These are phyloP conservation scores for Lactuca sativa DNA, from an alignment of 129 eudicot genomes.

Conservation along the genomic window DNA sequence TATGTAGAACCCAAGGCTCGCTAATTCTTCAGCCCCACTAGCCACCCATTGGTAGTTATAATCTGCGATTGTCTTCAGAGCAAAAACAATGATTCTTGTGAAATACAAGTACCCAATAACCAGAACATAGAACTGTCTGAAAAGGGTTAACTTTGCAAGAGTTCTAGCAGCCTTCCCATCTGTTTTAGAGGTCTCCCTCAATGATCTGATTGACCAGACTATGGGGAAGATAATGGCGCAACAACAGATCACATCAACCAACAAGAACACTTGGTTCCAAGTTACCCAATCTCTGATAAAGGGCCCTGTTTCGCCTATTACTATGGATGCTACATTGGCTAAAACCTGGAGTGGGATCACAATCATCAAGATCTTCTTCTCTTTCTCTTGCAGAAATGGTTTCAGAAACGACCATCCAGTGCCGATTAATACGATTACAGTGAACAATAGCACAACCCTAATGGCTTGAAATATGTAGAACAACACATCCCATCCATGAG, in stretches of 20 bases:
- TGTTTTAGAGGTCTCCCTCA: constrained; percentile 33
- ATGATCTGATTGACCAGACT: constrained; percentile 29
- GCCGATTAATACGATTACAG: constrained; percentile 38
- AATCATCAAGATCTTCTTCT: constrained; percentile 30
- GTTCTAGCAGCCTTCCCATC: constrained; percentile 44
- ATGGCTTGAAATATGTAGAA: constrained; percentile 31
- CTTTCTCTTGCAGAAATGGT: constrained; percentile 34
- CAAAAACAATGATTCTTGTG: constrained; percentile 42
- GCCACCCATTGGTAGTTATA: constrained; percentile 42
- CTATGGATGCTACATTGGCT: constrained; percentile 35
- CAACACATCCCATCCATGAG: constrained; percentile 43
- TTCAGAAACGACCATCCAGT: constrained; percentile 46
- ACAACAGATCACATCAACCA: constrained; percentile 43
- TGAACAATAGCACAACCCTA: constrained; percentile 31
- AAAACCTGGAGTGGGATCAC: constrained; percentile 39
- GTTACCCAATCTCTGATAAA: constrained; percentile 32
- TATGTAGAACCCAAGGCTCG: constrained; percentile 35
- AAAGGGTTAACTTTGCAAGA: constrained; percentile 32
- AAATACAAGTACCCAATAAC: constrained; percentile 40
- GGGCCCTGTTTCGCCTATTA: constrained; percentile 39
- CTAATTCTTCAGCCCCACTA: constrained; percentile 33
- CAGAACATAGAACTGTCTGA: constrained; percentile 25
- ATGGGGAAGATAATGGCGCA: constrained; percentile 40
- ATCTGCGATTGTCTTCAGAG: constrained; percentile 21
- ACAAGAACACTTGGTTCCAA: constrained; percentile 42